Base-by-base conservation (phyloP, 352 stramenopile species). In the Globisporangium okanoganense region DNA sequence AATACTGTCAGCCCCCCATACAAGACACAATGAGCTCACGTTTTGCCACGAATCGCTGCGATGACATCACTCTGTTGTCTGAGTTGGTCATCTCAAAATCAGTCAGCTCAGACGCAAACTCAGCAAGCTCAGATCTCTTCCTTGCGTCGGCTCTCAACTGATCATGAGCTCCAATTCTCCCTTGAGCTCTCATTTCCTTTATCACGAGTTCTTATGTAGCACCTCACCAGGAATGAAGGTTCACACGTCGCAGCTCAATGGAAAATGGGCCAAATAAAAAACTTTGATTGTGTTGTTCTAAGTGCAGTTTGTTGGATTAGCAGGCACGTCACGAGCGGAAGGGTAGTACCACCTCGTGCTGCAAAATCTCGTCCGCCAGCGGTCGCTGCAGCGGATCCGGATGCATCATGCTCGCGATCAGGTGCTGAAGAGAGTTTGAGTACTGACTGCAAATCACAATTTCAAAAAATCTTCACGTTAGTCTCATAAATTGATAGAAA, bases 321-420 rank as follows among this genome's bases (percentile, higher is more conserved):
- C 40, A 59, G 4, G 27, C 16, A 2, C 20, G 52, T 64, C 48
- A 61, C 35, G 60, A 62, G 38, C 72, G 70, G 69, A 88, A 90
- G 29, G 84, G 79, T 24, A 83, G 66, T 41, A 94, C 78, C 27
- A 90, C 80, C 52, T 94, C 85, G 50, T 95, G 85, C 68, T 92
- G 83, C 54, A 95, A 41, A 45, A 95, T 95, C 57, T 95, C 85
- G 55, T 91, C 82, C 31, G 85, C 83, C 3, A 87, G 75, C 43
- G 85, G 85, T 22, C 85, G 80, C 55, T 92, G 82, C 43, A 93
- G 68, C n/a, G 82, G 82, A 48, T 95, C 85, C 14, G 83, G 85
- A 61, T 95, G 85, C 85, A 95, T 88, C 85, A 95, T 92, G 61
- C 75, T 90, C 24, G 79, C 81, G 51, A 93, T 91, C 45, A 95